A percentile compares a stretch with the other conserved stretches of the same genome.
Evolutionary conservation across 257 asterid species (phyloP).

Genomic region (Fraxinus anomala): DNA sequence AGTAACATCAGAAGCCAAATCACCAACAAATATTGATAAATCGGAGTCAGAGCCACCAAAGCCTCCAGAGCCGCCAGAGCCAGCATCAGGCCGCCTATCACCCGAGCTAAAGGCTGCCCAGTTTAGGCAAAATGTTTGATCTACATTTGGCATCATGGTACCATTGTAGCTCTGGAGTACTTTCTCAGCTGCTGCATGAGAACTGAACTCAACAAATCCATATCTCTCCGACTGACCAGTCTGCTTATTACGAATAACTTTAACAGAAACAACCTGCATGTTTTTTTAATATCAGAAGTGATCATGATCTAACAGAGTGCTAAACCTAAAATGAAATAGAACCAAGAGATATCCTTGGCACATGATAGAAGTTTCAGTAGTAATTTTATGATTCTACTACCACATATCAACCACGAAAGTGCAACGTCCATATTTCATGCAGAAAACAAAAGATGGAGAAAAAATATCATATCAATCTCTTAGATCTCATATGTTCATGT

Average conservation of each 20-base stretch:
- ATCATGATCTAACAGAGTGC: constrained; percentile 10
- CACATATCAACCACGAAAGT: neutral
- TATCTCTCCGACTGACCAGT: constrained; percentile 87
- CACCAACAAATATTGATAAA: too few relatives aligned
- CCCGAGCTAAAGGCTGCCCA: constrained; percentile 88
- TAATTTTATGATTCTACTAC: neutral
- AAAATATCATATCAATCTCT: neutral
- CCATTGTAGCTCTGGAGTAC: constrained; percentile 70
- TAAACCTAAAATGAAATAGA: constrained; percentile 4
- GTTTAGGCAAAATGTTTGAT: constrained; percentile 76
- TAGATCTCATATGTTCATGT: neutral
- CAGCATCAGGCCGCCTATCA: constrained; percentile 70
- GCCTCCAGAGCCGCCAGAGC: constrained; percentile 13
- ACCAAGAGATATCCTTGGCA: neutral
- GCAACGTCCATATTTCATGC: neutral
- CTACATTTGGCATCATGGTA: constrained; percentile 70
- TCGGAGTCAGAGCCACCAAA: constrained; percentile 37
- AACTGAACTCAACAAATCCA: constrained; percentile 73
- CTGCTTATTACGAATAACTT: constrained; percentile 81
- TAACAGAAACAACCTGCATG: constrained; percentile 65
- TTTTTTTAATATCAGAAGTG: constrained; percentile 13
- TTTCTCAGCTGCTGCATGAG: constrained; percentile 75
- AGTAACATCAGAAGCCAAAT: too few relatives aligned
- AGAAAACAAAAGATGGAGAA: neutral
- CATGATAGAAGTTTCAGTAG: neutral